A percentile compares a stretch with the other conserved stretches of the same genome.
phyloP scores from a whole-genome alignment of 163 green algal species.

The Chloromonas sp. region DNA sequence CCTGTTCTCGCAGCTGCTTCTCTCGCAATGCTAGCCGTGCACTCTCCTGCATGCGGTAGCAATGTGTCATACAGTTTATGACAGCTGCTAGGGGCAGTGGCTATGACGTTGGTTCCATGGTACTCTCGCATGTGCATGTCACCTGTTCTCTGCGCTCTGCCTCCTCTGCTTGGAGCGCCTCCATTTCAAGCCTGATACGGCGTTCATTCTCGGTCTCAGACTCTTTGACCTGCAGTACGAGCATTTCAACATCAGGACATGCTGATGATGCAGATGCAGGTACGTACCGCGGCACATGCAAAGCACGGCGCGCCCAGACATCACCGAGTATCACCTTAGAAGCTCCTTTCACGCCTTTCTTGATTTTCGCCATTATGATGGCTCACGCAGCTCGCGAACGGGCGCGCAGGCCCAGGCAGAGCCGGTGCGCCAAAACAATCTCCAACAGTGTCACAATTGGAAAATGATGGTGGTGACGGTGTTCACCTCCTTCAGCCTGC shows the following conservation, averaged over 20 bases:
- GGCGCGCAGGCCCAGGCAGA: too few species aligned
- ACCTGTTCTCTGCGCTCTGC: constrained; percentile 26
- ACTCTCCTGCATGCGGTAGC: constrained; percentile 27
- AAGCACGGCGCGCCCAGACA: too few species aligned
- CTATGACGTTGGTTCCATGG: neutral
- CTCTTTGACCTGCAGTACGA: constrained; percentile 20
- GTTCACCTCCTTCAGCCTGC: too few species aligned
- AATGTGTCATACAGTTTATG: neutral
- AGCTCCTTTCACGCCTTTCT: constrained; percentile 37
- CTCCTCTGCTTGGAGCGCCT: constrained; percentile 45
- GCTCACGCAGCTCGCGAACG: too few species aligned
- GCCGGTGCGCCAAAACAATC: too few species aligned
- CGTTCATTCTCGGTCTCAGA: constrained; percentile 57
- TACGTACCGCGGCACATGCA: too few species aligned
- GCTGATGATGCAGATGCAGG: neutral
- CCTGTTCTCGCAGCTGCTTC: constrained; percentile 55
- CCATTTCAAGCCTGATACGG: constrained; percentile 49
- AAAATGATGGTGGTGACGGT: too few species aligned
- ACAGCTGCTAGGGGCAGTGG: neutral
- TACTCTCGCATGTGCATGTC: neutral
- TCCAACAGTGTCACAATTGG: too few species aligned
- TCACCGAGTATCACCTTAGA: constrained; percentile 22
- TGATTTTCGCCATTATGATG: constrained; percentile 33
- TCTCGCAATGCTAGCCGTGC: constrained; percentile 34
- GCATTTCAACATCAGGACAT: neutral